Percentiles rank a stretch among this genome's conserved stretches.
Evolutionary conservation across 1,284 basidiomycete genomes (phyloP).

Genomic region (Fomitopsis pinicola): DNA sequence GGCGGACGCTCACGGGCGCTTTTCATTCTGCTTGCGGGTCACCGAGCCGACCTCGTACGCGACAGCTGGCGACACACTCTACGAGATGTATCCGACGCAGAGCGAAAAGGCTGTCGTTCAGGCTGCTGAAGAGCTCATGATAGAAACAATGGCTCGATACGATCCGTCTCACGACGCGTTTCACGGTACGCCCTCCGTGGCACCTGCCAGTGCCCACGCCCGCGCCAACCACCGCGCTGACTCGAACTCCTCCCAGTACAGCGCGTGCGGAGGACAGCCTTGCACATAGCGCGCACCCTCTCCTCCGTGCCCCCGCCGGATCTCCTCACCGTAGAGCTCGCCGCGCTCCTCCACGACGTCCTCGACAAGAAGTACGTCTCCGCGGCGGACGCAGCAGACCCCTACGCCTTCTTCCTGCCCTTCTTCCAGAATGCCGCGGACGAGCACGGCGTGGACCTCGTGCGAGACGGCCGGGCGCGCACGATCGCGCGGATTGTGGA

Average conservation of each 20-base stretch:
- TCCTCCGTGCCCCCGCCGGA: constrained; percentile 42
- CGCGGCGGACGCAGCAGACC: constrained; percentile 50
- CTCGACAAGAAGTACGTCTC: constrained; percentile 82
- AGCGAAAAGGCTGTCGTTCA: constrained; percentile 43
- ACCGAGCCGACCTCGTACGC: too few relatives aligned
- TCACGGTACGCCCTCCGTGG: constrained; percentile 62
- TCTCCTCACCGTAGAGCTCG: constrained; percentile 74
- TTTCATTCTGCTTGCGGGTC: too few relatives aligned
- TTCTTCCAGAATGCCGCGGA: constrained; percentile 51
- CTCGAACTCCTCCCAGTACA: constrained; percentile 47
- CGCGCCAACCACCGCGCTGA: background rate
- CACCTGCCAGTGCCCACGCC: too few relatives aligned
- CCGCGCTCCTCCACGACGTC: constrained; percentile 87
- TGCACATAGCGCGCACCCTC: constrained; percentile 58
- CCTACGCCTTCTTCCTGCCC: constrained; percentile 62
- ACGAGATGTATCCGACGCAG: constrained; percentile 29
- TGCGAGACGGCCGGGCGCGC: constrained; percentile 56
- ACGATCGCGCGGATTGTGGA: constrained; percentile 64
- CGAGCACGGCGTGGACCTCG: constrained; percentile 45
- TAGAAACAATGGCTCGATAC: constrained; percentile 75
- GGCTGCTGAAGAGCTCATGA: constrained; percentile 69
- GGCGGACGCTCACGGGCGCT: too few relatives aligned
- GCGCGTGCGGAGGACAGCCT: constrained; percentile 74
- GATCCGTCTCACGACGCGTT: constrained; percentile 89
- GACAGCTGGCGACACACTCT: background rate